Evolutionary conservation across 129 eudicot genomes (phyloP).

Genomic region (Erigeron canadensis): DNA sequence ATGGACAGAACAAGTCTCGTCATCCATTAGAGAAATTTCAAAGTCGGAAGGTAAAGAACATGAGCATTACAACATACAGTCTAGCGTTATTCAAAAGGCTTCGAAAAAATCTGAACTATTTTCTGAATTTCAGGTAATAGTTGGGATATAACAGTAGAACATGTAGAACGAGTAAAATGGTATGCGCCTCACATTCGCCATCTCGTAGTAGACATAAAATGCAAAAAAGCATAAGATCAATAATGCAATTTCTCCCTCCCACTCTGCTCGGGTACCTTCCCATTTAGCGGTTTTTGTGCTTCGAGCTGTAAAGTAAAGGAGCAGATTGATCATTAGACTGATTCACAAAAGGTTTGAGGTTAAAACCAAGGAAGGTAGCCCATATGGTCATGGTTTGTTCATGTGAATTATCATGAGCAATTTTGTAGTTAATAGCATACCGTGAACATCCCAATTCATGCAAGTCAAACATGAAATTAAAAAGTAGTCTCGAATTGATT

Average conservation of each 20-base stretch:
- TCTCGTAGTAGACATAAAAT: slow-evolving; percentile 83
- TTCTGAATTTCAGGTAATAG: slow-evolving; percentile 47
- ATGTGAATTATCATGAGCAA: background rate
- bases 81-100: background rate
- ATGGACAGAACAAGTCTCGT: slow-evolving; percentile 60
- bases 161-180: slow-evolving; percentile 92
- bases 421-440: background rate
- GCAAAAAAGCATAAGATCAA: slow-evolving; percentile 38
- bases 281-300: background rate
- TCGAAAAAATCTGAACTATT: slow-evolving; percentile 20
- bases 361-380: background rate
- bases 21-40: slow-evolving; percentile 64
- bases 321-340: background rate
- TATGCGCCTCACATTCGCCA: slow-evolving; percentile 97
- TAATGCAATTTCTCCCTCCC: background rate
- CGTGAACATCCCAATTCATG: too few relatives aligned
- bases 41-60: slow-evolving; percentile 64
- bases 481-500: background rate
- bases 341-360: background rate
- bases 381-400: background rate
- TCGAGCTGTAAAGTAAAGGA: background rate
- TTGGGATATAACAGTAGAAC: slow-evolving; percentile 75
- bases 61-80: background rate
- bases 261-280: background rate
- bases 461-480: background rate